These are phyloP conservation scores for Breynia disticha DNA, from an alignment of 441 rosid species.

Conservation along the genomic window DNA sequence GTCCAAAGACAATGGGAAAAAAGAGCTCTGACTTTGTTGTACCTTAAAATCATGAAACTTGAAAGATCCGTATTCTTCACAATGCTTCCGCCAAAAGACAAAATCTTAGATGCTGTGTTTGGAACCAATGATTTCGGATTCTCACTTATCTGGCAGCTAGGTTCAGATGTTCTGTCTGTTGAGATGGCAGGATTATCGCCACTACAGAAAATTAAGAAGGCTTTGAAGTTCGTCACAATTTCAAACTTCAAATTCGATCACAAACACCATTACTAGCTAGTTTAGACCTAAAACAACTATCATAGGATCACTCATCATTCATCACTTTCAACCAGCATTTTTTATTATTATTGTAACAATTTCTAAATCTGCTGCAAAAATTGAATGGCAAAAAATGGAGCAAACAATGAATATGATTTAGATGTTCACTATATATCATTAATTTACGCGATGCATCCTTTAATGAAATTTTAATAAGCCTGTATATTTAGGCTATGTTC, in stretches of 20 bases:
- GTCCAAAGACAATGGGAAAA: constrained; percentile 6
- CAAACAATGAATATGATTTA: no score
- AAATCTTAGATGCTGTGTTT: constrained; percentile 24
- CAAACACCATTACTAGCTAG: background rate
- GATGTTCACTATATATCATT: no score
- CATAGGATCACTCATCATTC: no score
- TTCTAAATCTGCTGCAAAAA: no score
- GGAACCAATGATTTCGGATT: constrained; percentile 25
- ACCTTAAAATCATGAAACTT: constrained; percentile 45
- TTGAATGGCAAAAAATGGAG: no score
- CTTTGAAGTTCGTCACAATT: constrained; percentile 2
- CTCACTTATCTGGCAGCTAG: constrained; percentile 10
- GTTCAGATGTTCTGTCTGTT: constrained; percentile 30
- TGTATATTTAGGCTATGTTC: no score
- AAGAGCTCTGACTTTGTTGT: constrained; percentile 7
- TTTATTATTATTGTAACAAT: background rate
- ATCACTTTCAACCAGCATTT: background rate
- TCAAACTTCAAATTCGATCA: constrained; percentile 5
- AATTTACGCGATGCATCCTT: no score
- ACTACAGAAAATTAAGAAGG: constrained; percentile 30
- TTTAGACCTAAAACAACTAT: background rate
- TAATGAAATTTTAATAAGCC: no score
- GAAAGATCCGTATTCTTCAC: constrained; percentile 40
- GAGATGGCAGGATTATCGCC: constrained; percentile 27
- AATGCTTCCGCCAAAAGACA: constrained; percentile 35